Conservation (phyloP, 306 rosid species). For the Acacia crassicarpa region DNA sequence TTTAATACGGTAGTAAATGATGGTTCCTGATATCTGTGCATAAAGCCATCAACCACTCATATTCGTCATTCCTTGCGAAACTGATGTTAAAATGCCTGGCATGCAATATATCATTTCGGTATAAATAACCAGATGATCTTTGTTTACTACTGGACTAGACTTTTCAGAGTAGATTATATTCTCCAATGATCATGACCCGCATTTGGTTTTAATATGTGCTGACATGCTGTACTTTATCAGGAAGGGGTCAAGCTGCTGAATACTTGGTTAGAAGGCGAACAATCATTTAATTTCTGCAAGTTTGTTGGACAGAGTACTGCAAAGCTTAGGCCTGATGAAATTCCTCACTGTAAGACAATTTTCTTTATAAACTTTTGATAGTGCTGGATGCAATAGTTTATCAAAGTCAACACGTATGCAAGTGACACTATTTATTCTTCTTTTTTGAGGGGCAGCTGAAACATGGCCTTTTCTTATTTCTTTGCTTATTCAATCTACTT, state of each 20-base stretch:
- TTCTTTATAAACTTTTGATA: slow-evolving; percentile 11
- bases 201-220: slow-evolving; percentile 21
- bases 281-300: slow-evolving; percentile 62
- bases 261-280: slow-evolving; percentile 94
- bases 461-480: slow-evolving; percentile 90
- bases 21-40: slow-evolving; percentile 19
- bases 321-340: slow-evolving; percentile 69
- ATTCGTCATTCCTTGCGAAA: background rate
- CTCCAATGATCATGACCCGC: background rate
- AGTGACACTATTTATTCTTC: slow-evolving; percentile 26
- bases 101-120: background rate
- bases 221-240: slow-evolving; percentile 35
- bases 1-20: background rate
- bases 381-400: slow-evolving; percentile 27
- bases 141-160: slow-evolving; percentile 2
- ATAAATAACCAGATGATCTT: slow-evolving; percentile 18
- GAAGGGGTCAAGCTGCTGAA: slow-evolving; percentile 84
- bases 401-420: background rate
- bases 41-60: slow-evolving; percentile 2
- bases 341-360: slow-evolving; percentile 61
- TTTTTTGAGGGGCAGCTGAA: slow-evolving; percentile 63
- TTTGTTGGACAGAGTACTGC: slow-evolving; percentile 68
- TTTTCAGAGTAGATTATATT: background rate
- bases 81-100: slow-evolving; percentile 4
- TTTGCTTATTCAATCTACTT: slow-evolving; percentile 64